Evolutionary conservation across 1,139 yeast species (phyloP).

Genomic region (Groenewaldozyma auringiensis): DNA sequence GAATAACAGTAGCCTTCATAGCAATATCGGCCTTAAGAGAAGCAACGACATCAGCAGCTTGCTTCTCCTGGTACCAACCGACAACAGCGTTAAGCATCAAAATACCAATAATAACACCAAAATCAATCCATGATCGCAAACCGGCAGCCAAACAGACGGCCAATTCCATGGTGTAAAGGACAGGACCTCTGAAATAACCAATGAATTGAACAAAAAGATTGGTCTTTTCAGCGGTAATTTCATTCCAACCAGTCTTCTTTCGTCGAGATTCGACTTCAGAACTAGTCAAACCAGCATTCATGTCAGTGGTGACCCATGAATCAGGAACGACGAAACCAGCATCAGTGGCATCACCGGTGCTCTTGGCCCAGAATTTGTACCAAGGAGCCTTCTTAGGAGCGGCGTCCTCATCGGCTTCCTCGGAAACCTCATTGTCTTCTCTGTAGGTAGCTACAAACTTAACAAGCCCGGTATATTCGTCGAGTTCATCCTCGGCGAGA

Average conservation of each 20-base stretch:
- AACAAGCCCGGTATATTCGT: constrained; percentile 32
- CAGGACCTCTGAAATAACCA: constrained; percentile 60
- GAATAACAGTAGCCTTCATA: constrained; percentile 76
- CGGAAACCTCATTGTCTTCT: constrained; percentile 20
- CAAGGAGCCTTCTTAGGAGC: constrained; percentile 19
- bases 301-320: constrained; percentile 40
- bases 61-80: constrained; percentile 66
- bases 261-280: constrained; percentile 51
- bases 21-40: constrained; percentile 91
- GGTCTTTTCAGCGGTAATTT: constrained; percentile 55
- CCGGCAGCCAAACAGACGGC: constrained; percentile 63
- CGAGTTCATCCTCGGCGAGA: constrained; percentile 16
- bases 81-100: constrained; percentile 48
- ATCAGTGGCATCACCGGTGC: constrained; percentile 14
- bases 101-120: constrained; percentile 60
- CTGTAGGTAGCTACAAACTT: constrained; percentile 32
- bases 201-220: constrained; percentile 51
- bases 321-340: constrained; percentile 28
- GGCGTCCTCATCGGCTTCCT: constrained; percentile 22
- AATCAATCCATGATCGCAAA: constrained; percentile 65
- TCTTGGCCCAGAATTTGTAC: constrained; percentile 19
- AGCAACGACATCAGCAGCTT: constrained; percentile 94
- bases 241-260: constrained; percentile 56
- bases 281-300: constrained; percentile 44
- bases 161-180: constrained; percentile 63